These are phyloP conservation scores for Kentomonas sorsogonicus DNA, from an alignment of 208 protist species.

Conservation along the genomic window DNA sequence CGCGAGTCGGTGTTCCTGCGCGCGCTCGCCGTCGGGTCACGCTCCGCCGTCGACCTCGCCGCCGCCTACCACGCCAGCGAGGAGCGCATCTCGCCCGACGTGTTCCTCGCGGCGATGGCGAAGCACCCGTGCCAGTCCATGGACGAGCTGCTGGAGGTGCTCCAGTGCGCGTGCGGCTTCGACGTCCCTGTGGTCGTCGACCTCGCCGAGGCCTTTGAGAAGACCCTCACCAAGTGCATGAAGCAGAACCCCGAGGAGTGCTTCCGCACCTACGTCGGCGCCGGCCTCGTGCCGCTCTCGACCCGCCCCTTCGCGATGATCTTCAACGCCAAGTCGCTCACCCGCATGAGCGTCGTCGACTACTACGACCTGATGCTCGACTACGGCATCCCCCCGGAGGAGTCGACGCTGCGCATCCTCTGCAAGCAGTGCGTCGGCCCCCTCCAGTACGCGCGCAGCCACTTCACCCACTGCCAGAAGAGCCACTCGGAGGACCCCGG, in stretches of 20 bases:
- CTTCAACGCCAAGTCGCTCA: conserved; percentile 54
- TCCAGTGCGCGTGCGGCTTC: conserved; percentile 39
- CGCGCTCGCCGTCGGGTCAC: conserved; percentile 28
- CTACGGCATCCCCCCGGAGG: conserved; percentile 74
- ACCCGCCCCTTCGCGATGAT: conserved; percentile 80
- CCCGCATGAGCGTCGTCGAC: conserved; percentile 41
- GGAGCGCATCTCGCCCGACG: conserved; percentile 25
- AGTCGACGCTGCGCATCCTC: conserved; percentile 71
- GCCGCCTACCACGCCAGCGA: conserved; percentile 25
- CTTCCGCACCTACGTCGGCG: conserved; percentile 43
- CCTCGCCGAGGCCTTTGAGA: conserved; percentile 52
- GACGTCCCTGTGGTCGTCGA: conserved; percentile 33
- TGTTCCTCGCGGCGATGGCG: conserved; percentile 49
- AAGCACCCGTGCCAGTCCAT: conserved; percentile 35
- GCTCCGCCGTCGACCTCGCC: conserved; percentile 33
- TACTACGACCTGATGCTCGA: conserved; percentile 88
- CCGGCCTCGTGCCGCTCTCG: conserved; percentile 58
- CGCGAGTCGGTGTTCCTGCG: conserved; percentile 57
- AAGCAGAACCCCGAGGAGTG: conserved; percentile 63
- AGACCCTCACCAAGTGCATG: conserved; percentile 65
- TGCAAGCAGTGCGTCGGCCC: conserved; percentile 66
- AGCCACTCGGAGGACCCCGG: conserved; percentile 8
- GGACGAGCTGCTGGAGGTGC: conserved; percentile 28
- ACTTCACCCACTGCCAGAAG: conserved; percentile 58
- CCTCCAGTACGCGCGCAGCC: conserved; percentile 54